Conservation (phyloP, 148 eudicot species). For the Heliamphora exappendiculata region DNA sequence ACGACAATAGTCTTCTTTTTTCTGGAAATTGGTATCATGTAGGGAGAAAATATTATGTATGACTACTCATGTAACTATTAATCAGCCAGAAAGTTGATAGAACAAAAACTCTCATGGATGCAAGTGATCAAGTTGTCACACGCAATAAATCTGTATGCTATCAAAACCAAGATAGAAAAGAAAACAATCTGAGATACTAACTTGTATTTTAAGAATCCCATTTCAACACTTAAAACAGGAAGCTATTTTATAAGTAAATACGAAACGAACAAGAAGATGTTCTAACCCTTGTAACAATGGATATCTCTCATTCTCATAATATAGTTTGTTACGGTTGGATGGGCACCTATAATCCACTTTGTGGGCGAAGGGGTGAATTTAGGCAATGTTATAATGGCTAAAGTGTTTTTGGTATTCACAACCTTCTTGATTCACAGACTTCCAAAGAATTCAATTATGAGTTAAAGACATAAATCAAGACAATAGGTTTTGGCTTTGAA, state of each 20-base stretch:
- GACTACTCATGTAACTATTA: background rate
- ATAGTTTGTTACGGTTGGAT: too few species aligned
- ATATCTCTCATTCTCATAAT: too few species aligned
- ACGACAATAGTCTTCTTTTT: background rate
- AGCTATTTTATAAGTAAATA: too few species aligned
- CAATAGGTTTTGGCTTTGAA: background rate
- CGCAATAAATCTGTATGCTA: background rate
- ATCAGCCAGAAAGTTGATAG: background rate
- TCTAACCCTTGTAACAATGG: too few species aligned
- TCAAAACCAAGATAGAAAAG: background rate
- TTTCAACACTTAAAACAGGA: too few species aligned
- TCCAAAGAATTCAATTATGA: background rate
- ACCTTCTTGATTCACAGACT: background rate
- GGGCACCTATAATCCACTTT: background rate
- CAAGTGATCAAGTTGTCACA: background rate
- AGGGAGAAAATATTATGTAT: background rate
- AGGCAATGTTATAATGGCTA: background rate
- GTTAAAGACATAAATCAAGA: background rate
- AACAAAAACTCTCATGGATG: background rate
- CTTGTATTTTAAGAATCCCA: background rate
- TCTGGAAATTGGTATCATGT: background rate
- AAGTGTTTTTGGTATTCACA: background rate
- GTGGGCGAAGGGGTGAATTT: background rate
- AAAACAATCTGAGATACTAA: background rate
- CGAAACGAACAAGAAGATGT: too few species aligned